phyloP scores from a whole-genome alignment of 208 protist genomes.

The Trypanosoma congolense region DNA sequence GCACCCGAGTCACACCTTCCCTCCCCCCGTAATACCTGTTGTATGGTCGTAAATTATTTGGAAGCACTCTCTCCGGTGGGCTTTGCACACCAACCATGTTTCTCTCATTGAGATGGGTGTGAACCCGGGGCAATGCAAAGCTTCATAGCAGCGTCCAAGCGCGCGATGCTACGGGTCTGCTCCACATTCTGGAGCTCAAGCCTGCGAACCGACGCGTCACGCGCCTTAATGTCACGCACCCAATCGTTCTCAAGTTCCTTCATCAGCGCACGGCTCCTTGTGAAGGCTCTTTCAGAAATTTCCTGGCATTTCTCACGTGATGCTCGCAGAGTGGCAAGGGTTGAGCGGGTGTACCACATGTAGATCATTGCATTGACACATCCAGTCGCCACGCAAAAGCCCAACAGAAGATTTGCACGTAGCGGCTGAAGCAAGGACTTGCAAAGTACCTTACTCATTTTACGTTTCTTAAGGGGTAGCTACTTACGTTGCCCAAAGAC shows the following conservation, averaged over 20 bases:
- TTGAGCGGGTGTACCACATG: conserved; percentile 67
- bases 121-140: conserved; percentile 51
- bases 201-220: conserved; percentile 63
- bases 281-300: conserved; percentile 46
- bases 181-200: conserved; percentile 88
- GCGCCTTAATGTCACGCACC: conserved; percentile 54
- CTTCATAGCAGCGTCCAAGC: conserved; percentile 78
- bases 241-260: conserved; percentile 64
- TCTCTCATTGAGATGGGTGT: conserved; percentile 17
- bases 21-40: no score
- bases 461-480: no score
- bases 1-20: no score
- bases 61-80: background rate
- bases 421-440: conserved; percentile 45
- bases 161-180: conserved; percentile 78
- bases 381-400: conserved; percentile 46
- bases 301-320: conserved; percentile 52
- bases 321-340: conserved; percentile 32
- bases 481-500: no score
- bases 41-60: no score
- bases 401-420: conserved; percentile 41
- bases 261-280: conserved; percentile 61
- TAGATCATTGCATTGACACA: conserved; percentile 51
- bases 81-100: background rate
- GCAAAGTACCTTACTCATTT: conserved; percentile 14